A percentile compares a stretch with the other conserved stretches of the same genome.
Evolutionary conservation across 176 grass and related monocot genomes (phyloP).

Genomic region (Sorghum bicolor): Sorghum_bicolor_NCBIv3 NC_012877.2:62030001-62030500

Average conservation of each 20-base stretch:
- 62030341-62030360: not conserved
- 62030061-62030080: conserved; percentile 58
- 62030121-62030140: conserved; percentile 65
- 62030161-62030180: conserved; percentile 80
- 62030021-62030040: no score
- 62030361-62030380: not conserved
- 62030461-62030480: conserved; percentile 24
- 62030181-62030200: conserved; percentile 86
- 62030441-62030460: conserved; percentile 38
- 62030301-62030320: not conserved
- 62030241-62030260: not conserved
- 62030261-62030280: not conserved
- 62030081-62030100: conserved; percentile 80
- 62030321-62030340: not conserved
- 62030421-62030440: conserved; percentile 19
- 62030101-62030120: conserved; percentile 93
- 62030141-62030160: conserved; percentile 87
- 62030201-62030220: conserved; percentile 93
- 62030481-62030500: conserved; percentile 10
- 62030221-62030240: conserved; percentile 20
- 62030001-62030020: not conserved
- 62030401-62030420: not conserved
- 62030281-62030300: not conserved
- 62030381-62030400: not conserved
- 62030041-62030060: not conserved